Conservation (phyloP, 2,329 filamentous ascomycete genomes). For the Cytospora piceae region DNA sequence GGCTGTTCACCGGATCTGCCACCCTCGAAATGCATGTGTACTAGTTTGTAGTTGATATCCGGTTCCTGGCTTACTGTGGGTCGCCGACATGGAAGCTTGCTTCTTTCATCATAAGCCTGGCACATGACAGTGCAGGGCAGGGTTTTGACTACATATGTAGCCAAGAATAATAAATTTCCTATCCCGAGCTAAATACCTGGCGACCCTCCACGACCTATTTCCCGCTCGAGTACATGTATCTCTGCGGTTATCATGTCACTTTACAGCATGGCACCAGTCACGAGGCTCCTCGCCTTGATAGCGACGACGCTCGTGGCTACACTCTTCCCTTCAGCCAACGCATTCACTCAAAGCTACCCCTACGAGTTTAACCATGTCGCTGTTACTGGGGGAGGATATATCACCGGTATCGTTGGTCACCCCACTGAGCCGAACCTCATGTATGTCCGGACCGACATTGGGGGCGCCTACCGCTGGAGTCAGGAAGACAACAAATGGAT, state of each 20-base stretch:
- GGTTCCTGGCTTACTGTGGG: background rate
- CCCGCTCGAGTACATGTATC: no score
- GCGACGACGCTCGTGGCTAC: background rate
- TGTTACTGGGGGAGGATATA: slow-evolving; percentile 18
- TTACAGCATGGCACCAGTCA: background rate
- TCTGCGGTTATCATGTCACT: background rate
- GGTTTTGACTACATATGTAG: background rate
- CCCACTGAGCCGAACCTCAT: slow-evolving; percentile 9
- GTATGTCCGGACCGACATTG: slow-evolving; percentile 19
- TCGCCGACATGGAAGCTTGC: background rate
- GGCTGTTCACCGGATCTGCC: background rate
- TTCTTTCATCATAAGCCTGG: background rate
- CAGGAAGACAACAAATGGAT: slow-evolving; percentile 18
- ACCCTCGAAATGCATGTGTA: background rate
- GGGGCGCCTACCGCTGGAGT: slow-evolving; percentile 14
- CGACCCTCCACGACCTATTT: background rate
- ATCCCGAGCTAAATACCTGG: background rate
- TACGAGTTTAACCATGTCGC: slow-evolving; percentile 21
- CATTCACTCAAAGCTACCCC: slow-evolving; percentile 10
- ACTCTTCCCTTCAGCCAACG: background rate
- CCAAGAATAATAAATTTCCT: background rate
- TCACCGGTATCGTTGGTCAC: slow-evolving; percentile 19
- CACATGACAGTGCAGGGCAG: background rate
- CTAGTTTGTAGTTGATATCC: background rate
- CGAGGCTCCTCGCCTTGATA: background rate